phyloP scores from a whole-genome alignment of 192 early-diverging fungal species.

The Coemansia sp. region DNA sequence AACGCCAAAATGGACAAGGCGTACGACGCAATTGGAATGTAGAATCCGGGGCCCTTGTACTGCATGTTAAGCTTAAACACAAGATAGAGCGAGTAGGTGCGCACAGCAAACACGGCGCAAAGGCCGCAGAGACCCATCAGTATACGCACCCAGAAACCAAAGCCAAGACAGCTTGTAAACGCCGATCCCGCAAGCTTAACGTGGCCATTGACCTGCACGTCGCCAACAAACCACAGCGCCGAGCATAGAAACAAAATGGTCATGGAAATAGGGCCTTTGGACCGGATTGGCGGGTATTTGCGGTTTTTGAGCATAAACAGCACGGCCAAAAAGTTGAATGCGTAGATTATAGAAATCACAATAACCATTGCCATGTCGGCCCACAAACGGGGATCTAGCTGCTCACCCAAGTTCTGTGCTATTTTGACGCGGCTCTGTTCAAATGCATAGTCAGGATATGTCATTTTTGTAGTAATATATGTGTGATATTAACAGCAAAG shows the following conservation, averaged over 20 bases:
- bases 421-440: slow-evolving; percentile 20
- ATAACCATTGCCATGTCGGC: slow-evolving; percentile 9
- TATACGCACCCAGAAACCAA: slow-evolving; percentile 27
- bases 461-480: slow-evolving; percentile 2
- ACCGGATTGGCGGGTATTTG: slow-evolving; percentile 34
- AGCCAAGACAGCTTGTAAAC: slow-evolving; percentile 22
- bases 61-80: slow-evolving; percentile 19
- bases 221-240: slow-evolving; percentile 38
- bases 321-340: slow-evolving; percentile 18
- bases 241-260: slow-evolving; percentile 7
- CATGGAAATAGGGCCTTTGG: slow-evolving; percentile 33
- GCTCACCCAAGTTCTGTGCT: slow-evolving; percentile 4
- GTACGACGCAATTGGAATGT: slow-evolving; percentile 12
- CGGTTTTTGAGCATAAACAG: slow-evolving; percentile 22
- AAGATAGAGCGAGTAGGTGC: slow-evolving; percentile 19
- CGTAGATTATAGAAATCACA: slow-evolving; percentile 9
- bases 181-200: slow-evolving; percentile 5
- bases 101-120: slow-evolving; percentile 13
- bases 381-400: slow-evolving; percentile 13
- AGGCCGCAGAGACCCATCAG: slow-evolving; percentile 26
- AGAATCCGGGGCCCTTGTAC: slow-evolving; percentile 15
- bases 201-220: slow-evolving; percentile 26
- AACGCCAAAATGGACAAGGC: slow-evolving; percentile 5
- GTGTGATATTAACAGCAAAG: background rate
- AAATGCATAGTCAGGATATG: slow-evolving; percentile 11